Base-by-base conservation (phyloP, 495 filamentous ascomycete genomes). In the Hypoxylon intermedium region DNA sequence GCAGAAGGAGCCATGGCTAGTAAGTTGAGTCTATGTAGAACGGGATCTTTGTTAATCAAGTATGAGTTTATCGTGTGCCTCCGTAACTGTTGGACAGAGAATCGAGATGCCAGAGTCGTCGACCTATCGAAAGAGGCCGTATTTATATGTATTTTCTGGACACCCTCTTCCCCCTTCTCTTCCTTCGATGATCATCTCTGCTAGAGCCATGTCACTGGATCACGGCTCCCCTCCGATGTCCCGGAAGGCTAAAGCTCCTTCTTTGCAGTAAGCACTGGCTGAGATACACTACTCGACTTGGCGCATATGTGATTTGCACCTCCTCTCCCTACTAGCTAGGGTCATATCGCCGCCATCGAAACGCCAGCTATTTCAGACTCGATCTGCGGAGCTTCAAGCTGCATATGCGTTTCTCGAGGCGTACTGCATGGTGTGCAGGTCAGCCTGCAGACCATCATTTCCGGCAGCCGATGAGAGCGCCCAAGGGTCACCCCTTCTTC, bases 211-310 rank as follows among this genome's bases (percentile, higher is more conserved):
- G 24, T 47, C 20, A 30, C 3, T 37, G 15, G 11, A 34, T 19
- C 36, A 40, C 30, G 37, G 13, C 31, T 43, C 30, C 16, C 36
- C 30, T 23, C 34, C 28, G 9, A 37, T 41, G 34, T 28, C 18
- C 41, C 41, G n/a, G n/a, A 38, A 11, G 48, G 34, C 12, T 21
- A 37, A n/a, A n/a, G 20, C 12, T 58, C 60, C 30, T 53, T 37
- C 20, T 38, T 67, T 58, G 54, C 55, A 58, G 44, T 64, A 58
- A 61, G 53, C 52, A 41, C 52, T 18, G 49, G 52, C 53, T 43
- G 36, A 53, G 34, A 61, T 60, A 57, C 65, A 62, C 59, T 28
- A 61, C 19, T 56, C 34, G 53, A 59, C 60, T 67, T 70, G 67
- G 67, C 67, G 64, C 67, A 67, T 65, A 67, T 65, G 47, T 49